A percentile compares a stretch with the other conserved stretches of the same genome.
phyloP scores from a whole-genome alignment of 139 green algal genomes.

The Asterochloris sp. region DNA sequence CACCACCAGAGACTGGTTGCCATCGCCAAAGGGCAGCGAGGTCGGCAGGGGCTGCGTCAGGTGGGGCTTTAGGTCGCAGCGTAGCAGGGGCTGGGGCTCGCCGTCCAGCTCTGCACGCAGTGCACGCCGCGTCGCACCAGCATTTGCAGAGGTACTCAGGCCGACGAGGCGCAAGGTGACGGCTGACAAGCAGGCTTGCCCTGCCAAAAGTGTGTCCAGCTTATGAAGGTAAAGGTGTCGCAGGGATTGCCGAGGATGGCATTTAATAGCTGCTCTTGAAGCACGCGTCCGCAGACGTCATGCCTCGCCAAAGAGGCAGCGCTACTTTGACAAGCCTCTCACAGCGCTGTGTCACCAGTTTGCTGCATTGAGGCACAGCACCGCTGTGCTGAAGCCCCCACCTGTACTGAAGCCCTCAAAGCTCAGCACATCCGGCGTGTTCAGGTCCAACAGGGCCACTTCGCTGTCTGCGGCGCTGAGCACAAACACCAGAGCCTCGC shows the following conservation, averaged over 20 bases:
- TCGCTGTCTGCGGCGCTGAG: slow-evolving; percentile 9
- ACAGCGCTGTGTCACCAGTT: background rate
- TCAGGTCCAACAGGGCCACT: background rate
- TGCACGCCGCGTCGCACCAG: background rate
- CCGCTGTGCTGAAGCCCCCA: background rate
- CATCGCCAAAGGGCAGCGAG: background rate
- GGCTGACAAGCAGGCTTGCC: background rate
- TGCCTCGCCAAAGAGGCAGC: background rate
- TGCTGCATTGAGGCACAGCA: too few species aligned
- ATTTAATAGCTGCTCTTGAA: too few species aligned
- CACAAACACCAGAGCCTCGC: slow-evolving; percentile 12
- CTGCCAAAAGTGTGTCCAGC: background rate
- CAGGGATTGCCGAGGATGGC: too few species aligned
- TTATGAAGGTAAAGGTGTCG: too few species aligned
- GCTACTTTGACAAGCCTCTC: background rate
- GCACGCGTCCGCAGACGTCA: background rate
- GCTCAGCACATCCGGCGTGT: background rate
- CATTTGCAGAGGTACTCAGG: background rate
- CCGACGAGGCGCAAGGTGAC: background rate
- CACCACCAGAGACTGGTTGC: slow-evolving; percentile 7
- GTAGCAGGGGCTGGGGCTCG: background rate
- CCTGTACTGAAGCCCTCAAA: slow-evolving; percentile 8
- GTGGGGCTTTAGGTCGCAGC: slow-evolving; percentile 3
- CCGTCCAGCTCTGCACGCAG: slow-evolving; percentile 5
- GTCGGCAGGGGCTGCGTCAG: background rate